Evolutionary conservation across 1,284 basidiomycete genomes (phyloP).

Genomic region (Pascua guehoae): DNA sequence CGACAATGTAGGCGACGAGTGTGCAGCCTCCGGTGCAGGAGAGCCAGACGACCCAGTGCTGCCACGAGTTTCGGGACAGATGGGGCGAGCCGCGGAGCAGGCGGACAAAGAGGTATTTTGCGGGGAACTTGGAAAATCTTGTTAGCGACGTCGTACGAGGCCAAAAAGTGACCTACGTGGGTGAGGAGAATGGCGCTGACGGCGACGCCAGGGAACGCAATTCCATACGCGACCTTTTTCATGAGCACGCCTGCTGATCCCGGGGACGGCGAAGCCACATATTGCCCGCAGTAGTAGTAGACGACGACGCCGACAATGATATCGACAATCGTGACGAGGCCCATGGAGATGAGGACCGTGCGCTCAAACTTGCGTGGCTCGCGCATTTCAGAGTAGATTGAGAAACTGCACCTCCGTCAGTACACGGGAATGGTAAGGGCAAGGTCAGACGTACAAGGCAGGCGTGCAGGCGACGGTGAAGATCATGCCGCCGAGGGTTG

Average conservation of each 20-base stretch:
- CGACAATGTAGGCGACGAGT: slow-evolving; percentile 57
- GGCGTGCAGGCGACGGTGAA: slow-evolving; percentile 20
- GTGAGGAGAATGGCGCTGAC: slow-evolving; percentile 21
- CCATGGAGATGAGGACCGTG: slow-evolving; percentile 25
- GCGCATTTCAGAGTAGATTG: slow-evolving; percentile 40
- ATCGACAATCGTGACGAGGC: slow-evolving; percentile 16
- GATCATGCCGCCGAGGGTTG: slow-evolving; percentile 20
- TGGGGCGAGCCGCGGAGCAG: slow-evolving; percentile 53
- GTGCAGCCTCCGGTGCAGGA: slow-evolving; percentile 29
- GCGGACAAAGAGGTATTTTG: slow-evolving; percentile 36
- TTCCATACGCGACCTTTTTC: slow-evolving; percentile 31
- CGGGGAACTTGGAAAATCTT: neutral
- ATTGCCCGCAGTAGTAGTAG: slow-evolving; percentile 39
- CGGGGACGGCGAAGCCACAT: slow-evolving; percentile 47
- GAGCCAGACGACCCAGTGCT: slow-evolving; percentile 61
- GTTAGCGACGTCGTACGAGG: too few relatives aligned
- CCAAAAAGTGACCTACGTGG: slow-evolving; percentile 17
- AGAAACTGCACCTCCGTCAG: slow-evolving; percentile 14
- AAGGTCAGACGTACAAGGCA: slow-evolving; percentile 1
- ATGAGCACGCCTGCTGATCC: slow-evolving; percentile 46
- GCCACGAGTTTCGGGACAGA: slow-evolving; percentile 57
- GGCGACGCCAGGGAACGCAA: slow-evolving; percentile 24
- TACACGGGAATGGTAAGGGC: slow-evolving; percentile 18
- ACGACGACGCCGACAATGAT: slow-evolving; percentile 23
- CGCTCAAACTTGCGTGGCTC: slow-evolving; percentile 30